A percentile compares a stretch with the other conserved stretches of the same genome.
Evolutionary conservation across 192 early-diverging fungal species (phyloP).

Genomic region (Coemansia sp.): DNA sequence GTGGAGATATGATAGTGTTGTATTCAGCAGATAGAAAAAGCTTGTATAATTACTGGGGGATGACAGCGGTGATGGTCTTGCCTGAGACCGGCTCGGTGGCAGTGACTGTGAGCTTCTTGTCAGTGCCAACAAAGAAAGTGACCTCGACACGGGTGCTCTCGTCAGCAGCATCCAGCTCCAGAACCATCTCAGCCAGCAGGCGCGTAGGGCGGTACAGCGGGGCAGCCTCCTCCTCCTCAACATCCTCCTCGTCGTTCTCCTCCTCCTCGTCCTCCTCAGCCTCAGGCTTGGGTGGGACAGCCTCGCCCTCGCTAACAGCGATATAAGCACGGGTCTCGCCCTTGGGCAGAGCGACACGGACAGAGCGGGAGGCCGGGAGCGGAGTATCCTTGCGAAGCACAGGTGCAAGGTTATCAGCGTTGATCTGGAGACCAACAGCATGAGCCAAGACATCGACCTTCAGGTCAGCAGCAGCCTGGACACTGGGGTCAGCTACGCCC

Average conservation of each 20-base stretch:
- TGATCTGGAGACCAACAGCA: slow-evolving; percentile 75
- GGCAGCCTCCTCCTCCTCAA: slow-evolving; percentile 21
- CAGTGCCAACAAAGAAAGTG: slow-evolving; percentile 48
- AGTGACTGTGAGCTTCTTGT: slow-evolving; percentile 51
- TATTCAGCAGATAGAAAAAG: background rate
- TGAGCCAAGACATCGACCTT: slow-evolving; percentile 57
- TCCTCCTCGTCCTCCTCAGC: slow-evolving; percentile 62
- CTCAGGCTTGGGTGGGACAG: slow-evolving; percentile 52
- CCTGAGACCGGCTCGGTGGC: slow-evolving; percentile 52
- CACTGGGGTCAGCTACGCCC: slow-evolving; percentile 16
- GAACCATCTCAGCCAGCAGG: slow-evolving; percentile 55
- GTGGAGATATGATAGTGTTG: background rate
- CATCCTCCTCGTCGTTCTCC: slow-evolving; percentile 49
- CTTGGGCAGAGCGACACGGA: slow-evolving; percentile 69
- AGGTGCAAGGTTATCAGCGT: slow-evolving; percentile 73
- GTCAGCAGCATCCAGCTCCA: slow-evolving; percentile 39
- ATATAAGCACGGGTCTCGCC: slow-evolving; percentile 72
- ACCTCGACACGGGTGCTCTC: slow-evolving; percentile 43
- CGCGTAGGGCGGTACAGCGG: slow-evolving; percentile 43
- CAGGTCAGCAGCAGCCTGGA: slow-evolving; percentile 18
- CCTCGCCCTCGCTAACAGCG: slow-evolving; percentile 84
- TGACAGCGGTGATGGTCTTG: slow-evolving; percentile 47
- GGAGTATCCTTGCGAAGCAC: slow-evolving; percentile 85
- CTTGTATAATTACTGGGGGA: slow-evolving; percentile 19
- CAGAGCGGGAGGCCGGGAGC: slow-evolving; percentile 77